Conservation (phyloP, 176 grass and related monocot genomes). For the Microstegium vimineum region DNA sequence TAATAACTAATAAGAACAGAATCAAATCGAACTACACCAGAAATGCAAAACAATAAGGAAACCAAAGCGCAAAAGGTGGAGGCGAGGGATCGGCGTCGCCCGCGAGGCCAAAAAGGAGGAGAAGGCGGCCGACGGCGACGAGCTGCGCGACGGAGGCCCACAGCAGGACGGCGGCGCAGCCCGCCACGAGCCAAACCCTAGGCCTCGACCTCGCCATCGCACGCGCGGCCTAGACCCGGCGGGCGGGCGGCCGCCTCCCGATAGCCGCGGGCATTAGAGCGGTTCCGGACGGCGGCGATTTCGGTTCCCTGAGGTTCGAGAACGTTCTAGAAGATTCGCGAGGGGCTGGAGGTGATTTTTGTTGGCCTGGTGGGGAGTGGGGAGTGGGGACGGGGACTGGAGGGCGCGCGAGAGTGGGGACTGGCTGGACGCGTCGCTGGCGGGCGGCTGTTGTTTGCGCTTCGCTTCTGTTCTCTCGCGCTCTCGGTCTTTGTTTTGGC, state of each 20-base stretch:
- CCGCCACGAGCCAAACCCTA: conserved; percentile 65
- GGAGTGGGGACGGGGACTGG: too few species aligned
- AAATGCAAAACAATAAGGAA: background rate
- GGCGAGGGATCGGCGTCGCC: conserved; percentile 21
- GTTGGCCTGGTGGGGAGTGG: background rate
- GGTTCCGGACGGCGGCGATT: background rate
- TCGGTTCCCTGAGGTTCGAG: too few species aligned
- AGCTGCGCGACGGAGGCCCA: conserved; percentile 75
- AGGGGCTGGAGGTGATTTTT: background rate
- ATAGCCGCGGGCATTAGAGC: conserved; percentile 22
- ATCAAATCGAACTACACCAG: background rate
- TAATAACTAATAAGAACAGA: background rate
- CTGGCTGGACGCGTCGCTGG: background rate
- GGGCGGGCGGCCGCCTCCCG: conserved; percentile 5
- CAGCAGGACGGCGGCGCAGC: conserved; percentile 54
- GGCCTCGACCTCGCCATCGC: conserved; percentile 56
- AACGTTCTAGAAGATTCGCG: conserved; percentile 24
- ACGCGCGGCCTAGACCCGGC: conserved; percentile 18
- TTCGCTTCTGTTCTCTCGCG: background rate
- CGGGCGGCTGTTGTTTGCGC: background rate
- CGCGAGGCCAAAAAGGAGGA: conserved; percentile 30
- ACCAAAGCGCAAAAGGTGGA: conserved; percentile 32
- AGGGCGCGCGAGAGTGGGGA: background rate
- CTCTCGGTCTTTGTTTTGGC: background rate
- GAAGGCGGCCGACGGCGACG: conserved; percentile 49